Percentiles rank a stretch among this genome's conserved stretches.
phyloP scores from a whole-genome alignment of 1,284 basidiomycete species.

The Marasmius tenuissimus region DNA sequence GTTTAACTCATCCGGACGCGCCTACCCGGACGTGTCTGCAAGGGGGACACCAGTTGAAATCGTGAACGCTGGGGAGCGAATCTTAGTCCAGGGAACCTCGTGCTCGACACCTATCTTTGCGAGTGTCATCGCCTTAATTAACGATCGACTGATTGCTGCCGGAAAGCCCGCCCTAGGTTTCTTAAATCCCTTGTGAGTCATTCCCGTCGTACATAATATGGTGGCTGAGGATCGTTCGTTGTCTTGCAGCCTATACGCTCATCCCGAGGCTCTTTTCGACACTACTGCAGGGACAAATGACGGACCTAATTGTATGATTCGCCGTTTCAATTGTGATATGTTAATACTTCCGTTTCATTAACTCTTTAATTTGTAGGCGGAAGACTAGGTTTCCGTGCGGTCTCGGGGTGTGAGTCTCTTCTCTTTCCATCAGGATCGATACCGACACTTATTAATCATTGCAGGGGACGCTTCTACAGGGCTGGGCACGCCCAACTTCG shows the following conservation, averaged over 20 bases:
- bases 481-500: not conserved
- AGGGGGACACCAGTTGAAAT: conserved; percentile 28
- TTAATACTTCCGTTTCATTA: not conserved
- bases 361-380: not conserved
- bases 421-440: not conserved
- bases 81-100: conserved; percentile 30
- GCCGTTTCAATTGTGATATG: not conserved
- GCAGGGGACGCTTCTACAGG: not conserved
- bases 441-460: not conserved
- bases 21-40: conserved; percentile 38
- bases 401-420: not conserved
- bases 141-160: conserved; percentile 30
- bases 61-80: conserved; percentile 10
- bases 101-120: conserved; percentile 38
- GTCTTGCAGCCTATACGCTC: conserved; percentile 13
- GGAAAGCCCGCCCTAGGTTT: conserved; percentile 37
- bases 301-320: not conserved
- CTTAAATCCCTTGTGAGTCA: conserved; percentile 34
- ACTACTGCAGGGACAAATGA: conserved; percentile 23
- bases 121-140: conserved; percentile 35
- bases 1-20: conserved; percentile 30
- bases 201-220: not conserved
- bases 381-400: not conserved
- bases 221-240: not conserved
- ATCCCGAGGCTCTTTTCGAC: conserved; percentile 28